Base-by-base conservation (phyloP, 2,329 filamentous ascomycete genomes). In the Apiospora koreana region DNA sequence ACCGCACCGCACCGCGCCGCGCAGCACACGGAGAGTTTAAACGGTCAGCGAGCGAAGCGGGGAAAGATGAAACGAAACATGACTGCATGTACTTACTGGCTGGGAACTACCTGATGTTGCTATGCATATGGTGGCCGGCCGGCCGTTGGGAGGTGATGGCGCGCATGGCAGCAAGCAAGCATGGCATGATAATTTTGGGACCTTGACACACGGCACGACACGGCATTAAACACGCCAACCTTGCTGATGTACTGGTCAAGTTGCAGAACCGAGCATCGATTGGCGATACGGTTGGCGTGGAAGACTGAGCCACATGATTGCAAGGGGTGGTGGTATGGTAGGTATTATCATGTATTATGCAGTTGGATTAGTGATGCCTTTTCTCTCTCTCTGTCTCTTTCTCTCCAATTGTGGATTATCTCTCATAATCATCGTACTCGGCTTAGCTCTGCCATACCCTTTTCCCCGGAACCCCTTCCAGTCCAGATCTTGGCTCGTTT, bases 21-120 rank as follows among this genome's bases (percentile, higher is more conserved):
- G n/a, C 14, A 43, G 12, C 41, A 42, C 7, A n/a, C 50, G 25
- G 18, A 58, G 50, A 35, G 25, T 12, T 8, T 10, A 10, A 62
- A 62, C 54, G 54, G 54, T 38, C 28, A 35, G 28, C 25, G 12
- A 31, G 25, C 45, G 45, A 58, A 58, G 50, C 50, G 54, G 54
- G 31, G 54, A n/a, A 14, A 58, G 50, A 58, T 58, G 50, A 58
- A 58, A 58, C 50, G 50, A 58, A 58, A 58, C 28, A 58, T 48
- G 3, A 43, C 35, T 43, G 41, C 41, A 16, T 43, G 41, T 16
- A 43, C 12, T 12, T 41, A 41, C 38, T 12, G 38, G 45, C 21
- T 18, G 31, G 25, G n/a, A n/a, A n/a, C n/a, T n/a, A n/a, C n/a
- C n/a, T n/a, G n/a, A n/a, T n/a, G n/a, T n/a, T n/a, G n/a, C n/a